phyloP scores from a whole-genome alignment of 495 filamentous ascomycete species.

The Podospora fimiseda region DNA sequence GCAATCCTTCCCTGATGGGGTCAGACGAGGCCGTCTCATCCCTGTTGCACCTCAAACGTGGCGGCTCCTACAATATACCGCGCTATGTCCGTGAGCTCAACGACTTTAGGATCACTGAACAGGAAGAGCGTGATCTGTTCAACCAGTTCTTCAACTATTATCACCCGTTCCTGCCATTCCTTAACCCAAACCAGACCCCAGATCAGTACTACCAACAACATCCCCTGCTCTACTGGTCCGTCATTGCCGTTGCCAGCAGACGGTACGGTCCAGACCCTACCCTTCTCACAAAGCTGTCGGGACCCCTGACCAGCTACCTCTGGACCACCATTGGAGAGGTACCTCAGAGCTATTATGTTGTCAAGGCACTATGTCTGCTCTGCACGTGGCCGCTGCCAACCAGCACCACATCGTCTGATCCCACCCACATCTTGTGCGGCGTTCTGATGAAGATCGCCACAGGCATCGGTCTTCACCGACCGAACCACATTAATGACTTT shows the following conservation, averaged over 20 bases:
- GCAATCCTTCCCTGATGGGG: conserved; percentile 60
- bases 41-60: conserved; percentile 64
- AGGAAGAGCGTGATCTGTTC: conserved; percentile 69
- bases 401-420: conserved; percentile 78
- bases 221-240: conserved; percentile 79
- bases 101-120: conserved; percentile 65
- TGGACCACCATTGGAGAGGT: conserved; percentile 79
- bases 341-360: conserved; percentile 81
- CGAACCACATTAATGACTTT: conserved; percentile 87
- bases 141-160: conserved; percentile 74
- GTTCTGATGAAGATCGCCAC: conserved; percentile 92
- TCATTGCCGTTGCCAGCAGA: conserved; percentile 74
- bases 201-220: conserved; percentile 70
- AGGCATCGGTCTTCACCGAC: conserved; percentile 83
- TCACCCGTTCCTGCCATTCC: conserved; percentile 79
- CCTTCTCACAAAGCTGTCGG: conserved; percentile 63
- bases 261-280: conserved; percentile 60
- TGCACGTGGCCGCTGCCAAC: conserved; percentile 90
- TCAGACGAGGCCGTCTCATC: conserved; percentile 81
- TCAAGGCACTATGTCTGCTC: conserved; percentile 81
- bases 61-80: conserved; percentile 47
- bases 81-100: conserved; percentile 56
- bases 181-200: conserved; percentile 62
- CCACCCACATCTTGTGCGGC: conserved; percentile 83
- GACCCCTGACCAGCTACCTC: conserved; percentile 65